Evolutionary conservation across 2,329 filamentous ascomycete species (phyloP).

Genomic region (Paracoccidioides lutzii): DNA sequence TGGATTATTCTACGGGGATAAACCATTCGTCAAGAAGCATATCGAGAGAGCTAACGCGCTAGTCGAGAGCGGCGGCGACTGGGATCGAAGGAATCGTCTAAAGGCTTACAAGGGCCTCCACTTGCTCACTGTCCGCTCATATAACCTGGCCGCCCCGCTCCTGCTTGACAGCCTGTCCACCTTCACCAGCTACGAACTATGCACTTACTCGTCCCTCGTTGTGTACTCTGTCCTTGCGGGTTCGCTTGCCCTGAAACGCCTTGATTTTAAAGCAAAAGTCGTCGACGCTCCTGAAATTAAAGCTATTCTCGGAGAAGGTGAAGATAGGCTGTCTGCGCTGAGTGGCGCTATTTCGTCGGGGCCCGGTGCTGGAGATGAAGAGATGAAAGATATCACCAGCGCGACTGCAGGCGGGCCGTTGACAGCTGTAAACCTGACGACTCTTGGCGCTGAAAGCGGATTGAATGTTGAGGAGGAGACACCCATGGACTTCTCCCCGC

Average conservation of each 20-base stretch:
- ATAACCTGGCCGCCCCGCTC: conserved; percentile 77
- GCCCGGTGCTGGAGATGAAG: conserved; percentile 61
- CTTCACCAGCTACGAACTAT: conserved; percentile 97
- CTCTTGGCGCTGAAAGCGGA: conserved; percentile 56
- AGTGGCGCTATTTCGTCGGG: conserved; percentile 70
- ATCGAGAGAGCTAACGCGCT: conserved; percentile 79
- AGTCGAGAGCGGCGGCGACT: conserved; percentile 91
- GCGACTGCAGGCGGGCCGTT: conserved; percentile 42
- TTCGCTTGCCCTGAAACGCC: conserved; percentile 84
- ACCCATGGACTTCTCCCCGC: conserved; percentile 75
- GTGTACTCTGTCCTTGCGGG: conserved; percentile 92
- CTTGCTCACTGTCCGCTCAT: conserved; percentile 80
- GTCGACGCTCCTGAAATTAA: conserved; percentile 98
- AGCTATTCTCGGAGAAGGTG: conserved; percentile 79
- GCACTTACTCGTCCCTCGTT: conserved; percentile 88
- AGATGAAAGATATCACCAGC: conserved; percentile 47
- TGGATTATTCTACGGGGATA: conserved; percentile 91
- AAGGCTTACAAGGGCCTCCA: conserved; percentile 98
- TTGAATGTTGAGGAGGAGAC: conserved; percentile 61
- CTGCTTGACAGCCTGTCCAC: conserved; percentile 95
- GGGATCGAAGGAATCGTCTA: conserved; percentile 93
- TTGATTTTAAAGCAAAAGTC: conserved; percentile 98
- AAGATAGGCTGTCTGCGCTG: conserved; percentile 74
- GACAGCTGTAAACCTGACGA: conserved; percentile 79
- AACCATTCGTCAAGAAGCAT: conserved; percentile 81